Base-by-base conservation (phyloP, 495 filamentous ascomycete species). In the Aspergillus coremiiformis region DNA sequence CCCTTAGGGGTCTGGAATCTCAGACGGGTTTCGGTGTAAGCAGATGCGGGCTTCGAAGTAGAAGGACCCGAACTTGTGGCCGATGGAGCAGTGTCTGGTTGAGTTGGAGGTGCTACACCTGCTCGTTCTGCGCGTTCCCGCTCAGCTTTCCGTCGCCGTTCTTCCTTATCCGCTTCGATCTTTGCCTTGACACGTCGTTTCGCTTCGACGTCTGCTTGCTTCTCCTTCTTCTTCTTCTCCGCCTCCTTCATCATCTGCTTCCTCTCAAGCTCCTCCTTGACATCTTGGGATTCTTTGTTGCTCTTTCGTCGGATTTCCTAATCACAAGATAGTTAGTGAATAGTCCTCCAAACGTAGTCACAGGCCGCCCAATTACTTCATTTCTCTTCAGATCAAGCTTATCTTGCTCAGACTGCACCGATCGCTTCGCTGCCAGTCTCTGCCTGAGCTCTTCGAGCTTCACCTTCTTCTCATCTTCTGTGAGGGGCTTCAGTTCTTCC, bases 171-270 rank as follows among this genome's bases (percentile, higher is more conserved):
- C 9, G 87, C 90, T 50, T 88, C 89, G 39, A 99, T 96, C 73
- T 86, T 89, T 45, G 88, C 90, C 71, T 88, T 86, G 63, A 96
- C 89, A 26, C 84, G 80, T 70, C 85, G 85, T 72, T 90, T 92
- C 5, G 90, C 92, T 39, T 85, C 87, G 32, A 85, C 64, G n/a
- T 97, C 93, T 5, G 85, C 88, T 29, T 78, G 74, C 75, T 96
- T 96, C 69, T 99, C 93, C 61, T 81, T 75, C 52, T 84, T 80
- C 72, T 95, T 94, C 54, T 81, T 79, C 45, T 82, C 84, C 0
- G 89, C 90, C 56, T 94, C 89, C 66, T 97, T 96, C 58, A 95
- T 71, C 60, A 84, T 84, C 71, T 97, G 87, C 63, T 95, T 94
- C 64, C 83, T 83, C 63, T 84, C 72, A 19, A 96, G 77, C 42